Percentiles rank a stretch among this genome's conserved stretches.
Conservation (phyloP, 2,329 filamentous ascomycete species). For the Hymenoscyphus scutula region DNA sequence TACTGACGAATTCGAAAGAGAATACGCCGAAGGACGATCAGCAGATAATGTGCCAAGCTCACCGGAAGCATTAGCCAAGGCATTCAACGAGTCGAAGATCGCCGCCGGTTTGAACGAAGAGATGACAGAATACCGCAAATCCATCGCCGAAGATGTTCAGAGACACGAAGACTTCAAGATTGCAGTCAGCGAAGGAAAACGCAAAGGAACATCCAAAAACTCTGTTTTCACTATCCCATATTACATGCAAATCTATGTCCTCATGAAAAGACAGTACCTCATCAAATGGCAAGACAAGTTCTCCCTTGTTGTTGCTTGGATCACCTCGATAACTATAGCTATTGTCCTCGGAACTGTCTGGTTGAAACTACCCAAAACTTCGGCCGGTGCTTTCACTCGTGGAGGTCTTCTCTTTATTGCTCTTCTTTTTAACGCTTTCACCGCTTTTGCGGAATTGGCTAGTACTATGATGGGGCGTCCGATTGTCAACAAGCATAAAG, state of each 20-base stretch:
- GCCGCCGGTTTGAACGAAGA: constrained; percentile 58
- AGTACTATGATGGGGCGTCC: constrained; percentile 72
- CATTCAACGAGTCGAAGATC: constrained; percentile 65
- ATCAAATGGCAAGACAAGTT: constrained; percentile 86
- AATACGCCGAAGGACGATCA: constrained; percentile 67
- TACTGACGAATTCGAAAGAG: constrained; percentile 79
- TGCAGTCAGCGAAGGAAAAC: constrained; percentile 76
- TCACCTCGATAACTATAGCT: constrained; percentile 67
- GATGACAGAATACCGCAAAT: constrained; percentile 66
- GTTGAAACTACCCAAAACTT: constrained; percentile 63
- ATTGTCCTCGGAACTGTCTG: constrained; percentile 80
- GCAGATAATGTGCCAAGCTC: constrained; percentile 65
- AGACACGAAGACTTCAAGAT: constrained; percentile 73
- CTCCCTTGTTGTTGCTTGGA: constrained; percentile 71
- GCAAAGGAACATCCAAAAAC: constrained; percentile 64
- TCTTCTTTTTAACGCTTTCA: constrained; percentile 83
- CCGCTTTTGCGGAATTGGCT: constrained; percentile 75
- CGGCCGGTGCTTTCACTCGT: constrained; percentile 73
- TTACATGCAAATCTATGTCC: constrained; percentile 75
- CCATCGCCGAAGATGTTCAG: constrained; percentile 61
- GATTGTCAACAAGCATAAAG: constrained; percentile 80
- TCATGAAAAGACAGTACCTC: constrained; percentile 80
- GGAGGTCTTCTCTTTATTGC: constrained; percentile 79
- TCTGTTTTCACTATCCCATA: constrained; percentile 85
- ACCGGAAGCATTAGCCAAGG: constrained; percentile 63